Evolutionary conservation across 331 rosid genomes (phyloP).

Genomic region (Cydonia oblonga): DNA sequence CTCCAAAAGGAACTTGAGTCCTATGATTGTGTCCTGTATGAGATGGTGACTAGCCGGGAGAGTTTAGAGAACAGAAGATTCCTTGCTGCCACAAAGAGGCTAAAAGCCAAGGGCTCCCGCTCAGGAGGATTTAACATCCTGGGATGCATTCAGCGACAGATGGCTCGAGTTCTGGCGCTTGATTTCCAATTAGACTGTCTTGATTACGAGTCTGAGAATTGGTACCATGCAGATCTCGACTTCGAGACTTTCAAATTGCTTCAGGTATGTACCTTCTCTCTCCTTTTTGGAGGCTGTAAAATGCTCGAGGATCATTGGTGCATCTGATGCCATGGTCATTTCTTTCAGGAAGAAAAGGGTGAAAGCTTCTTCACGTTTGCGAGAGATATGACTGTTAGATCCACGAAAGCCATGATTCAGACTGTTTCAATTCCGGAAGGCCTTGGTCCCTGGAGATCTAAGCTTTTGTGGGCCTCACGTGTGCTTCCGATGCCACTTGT

Average conservation of each 20-base stretch:
- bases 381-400: conserved; percentile 72
- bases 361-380: conserved; percentile 91
- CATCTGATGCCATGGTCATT: conserved; percentile 6
- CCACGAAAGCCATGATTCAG: conserved; percentile 71
- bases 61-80: conserved; percentile 57
- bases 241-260: conserved; percentile 76
- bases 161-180: conserved; percentile 71
- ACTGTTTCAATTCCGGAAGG: conserved; percentile 49
- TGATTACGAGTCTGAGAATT: conserved; percentile 57
- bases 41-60: conserved; percentile 94
- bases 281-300: background rate
- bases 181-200: conserved; percentile 89
- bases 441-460: conserved; percentile 82
- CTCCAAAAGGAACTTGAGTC: conserved; percentile 80
- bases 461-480: conserved; percentile 89
- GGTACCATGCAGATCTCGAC: conserved; percentile 95
- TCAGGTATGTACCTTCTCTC: conserved; percentile 43
- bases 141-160: conserved; percentile 88
- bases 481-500: conserved; percentile 97
- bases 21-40: conserved; percentile 84
- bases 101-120: conserved; percentile 41
- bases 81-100: conserved; percentile 31
- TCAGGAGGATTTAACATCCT: conserved; percentile 63
- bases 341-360: conserved; percentile 68
- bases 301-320: background rate